A percentile compares a stretch with the other conserved stretches of the same genome.
Conservation (phyloP, 805 yeast species). For the Candida dajiaensis region DNA sequence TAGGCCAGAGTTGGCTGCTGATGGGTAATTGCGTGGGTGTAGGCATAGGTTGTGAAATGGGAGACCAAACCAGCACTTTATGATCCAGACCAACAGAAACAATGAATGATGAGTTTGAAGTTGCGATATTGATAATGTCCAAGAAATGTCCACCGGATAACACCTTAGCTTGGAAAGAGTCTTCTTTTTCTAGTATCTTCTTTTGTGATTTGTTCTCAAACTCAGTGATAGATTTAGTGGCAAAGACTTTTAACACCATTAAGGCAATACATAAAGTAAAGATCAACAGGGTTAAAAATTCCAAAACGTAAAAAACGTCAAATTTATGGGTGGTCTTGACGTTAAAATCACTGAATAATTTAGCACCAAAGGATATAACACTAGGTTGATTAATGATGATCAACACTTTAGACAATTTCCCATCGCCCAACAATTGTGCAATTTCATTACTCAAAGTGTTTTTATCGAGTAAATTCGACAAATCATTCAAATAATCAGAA, state of each 20-base stretch:
- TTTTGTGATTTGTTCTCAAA: conserved; percentile 15
- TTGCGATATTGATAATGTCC: conserved; percentile 56
- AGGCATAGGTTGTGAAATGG: conserved; percentile 43
- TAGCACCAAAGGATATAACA: conserved; percentile 11
- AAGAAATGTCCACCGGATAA: conserved; percentile 48
- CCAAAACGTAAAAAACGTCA: conserved; percentile 48
- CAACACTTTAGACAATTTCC: conserved; percentile 6
- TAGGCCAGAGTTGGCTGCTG: conserved; percentile 50
- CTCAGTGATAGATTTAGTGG: conserved; percentile 18
- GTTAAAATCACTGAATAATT: conserved; percentile 7
- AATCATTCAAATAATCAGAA: not conserved
- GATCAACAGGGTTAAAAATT: conserved; percentile 44
- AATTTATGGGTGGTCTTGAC: conserved; percentile 33
- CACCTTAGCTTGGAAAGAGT: conserved; percentile 32
- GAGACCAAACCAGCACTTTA: conserved; percentile 68
- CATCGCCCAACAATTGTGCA: conserved; percentile 4
- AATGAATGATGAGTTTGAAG: conserved; percentile 57
- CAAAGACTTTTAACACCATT: conserved; percentile 35
- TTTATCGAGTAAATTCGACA: conserved; percentile 13
- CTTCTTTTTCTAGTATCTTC: conserved; percentile 12
- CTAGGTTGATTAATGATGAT: conserved; percentile 25
- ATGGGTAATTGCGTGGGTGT: conserved; percentile 39
- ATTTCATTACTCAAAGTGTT: conserved; percentile 18
- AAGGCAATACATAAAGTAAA: conserved; percentile 47
- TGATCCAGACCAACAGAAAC: conserved; percentile 73